These are phyloP conservation scores for Globisporangium nagaii DNA, from an alignment of 352 stramenopile genomes.

Conservation along the genomic window DNA sequence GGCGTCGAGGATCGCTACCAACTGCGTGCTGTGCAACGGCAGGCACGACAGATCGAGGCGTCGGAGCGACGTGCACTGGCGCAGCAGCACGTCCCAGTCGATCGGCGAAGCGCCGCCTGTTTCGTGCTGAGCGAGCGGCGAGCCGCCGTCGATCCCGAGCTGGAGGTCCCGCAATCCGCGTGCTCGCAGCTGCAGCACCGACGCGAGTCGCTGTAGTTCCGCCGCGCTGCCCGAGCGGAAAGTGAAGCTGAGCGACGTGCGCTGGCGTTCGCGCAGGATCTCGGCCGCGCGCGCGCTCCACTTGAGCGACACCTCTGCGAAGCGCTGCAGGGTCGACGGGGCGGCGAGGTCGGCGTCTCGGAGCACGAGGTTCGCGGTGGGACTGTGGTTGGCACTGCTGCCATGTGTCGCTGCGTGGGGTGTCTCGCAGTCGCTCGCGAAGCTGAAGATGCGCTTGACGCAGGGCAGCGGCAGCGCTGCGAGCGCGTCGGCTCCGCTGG, in stretches of 20 bases:
- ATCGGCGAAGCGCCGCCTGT: not conserved
- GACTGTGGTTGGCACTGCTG: not conserved
- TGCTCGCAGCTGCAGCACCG: not conserved
- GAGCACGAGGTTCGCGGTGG: not conserved
- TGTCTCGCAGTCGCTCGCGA: slow-evolving; percentile 3
- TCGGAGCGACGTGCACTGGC: not conserved
- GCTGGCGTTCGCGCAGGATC: not conserved
- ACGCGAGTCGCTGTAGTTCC: not conserved
- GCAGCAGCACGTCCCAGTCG: not conserved
- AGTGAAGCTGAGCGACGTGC: not conserved
- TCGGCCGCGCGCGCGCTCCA: not conserved
- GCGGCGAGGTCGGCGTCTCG: not conserved
- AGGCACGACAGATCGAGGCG: slow-evolving; percentile 7
- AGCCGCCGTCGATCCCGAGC: not conserved
- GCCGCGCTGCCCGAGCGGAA: not conserved
- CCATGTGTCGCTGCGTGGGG: no score
- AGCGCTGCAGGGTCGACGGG: not conserved
- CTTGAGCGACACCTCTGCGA: not conserved
- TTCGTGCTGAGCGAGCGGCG: not conserved
- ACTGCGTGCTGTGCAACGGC: slow-evolving; percentile 6
- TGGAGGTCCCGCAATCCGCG: not conserved
- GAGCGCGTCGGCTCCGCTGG: not conserved
- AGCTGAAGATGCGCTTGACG: slow-evolving; percentile 7
- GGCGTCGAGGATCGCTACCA: not conserved
- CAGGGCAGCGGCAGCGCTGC: not conserved